Evolutionary conservation across 495 filamentous ascomycete genomes (phyloP).

Genomic region (Sabuloglossum arenarium): DNA sequence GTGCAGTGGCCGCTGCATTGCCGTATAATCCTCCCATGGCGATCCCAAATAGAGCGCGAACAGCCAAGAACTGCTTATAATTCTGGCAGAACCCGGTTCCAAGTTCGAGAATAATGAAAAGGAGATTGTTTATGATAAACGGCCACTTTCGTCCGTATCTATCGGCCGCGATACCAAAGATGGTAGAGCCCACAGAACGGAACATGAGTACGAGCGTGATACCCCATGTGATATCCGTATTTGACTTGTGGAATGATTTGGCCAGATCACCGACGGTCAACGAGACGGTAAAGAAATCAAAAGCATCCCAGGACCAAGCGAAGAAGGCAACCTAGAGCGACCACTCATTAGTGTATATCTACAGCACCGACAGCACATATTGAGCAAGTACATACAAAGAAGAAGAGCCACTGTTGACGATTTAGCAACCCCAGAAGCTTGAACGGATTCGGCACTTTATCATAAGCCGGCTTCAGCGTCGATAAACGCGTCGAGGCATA

Average conservation of each 20-base stretch:
- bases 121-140: slow-evolving; percentile 60
- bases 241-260: slow-evolving; percentile 38
- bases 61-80: slow-evolving; percentile 59
- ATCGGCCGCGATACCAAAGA: slow-evolving; percentile 65
- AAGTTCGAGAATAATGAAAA: slow-evolving; percentile 65
- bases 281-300: slow-evolving; percentile 83
- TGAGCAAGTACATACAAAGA: slow-evolving; percentile 28
- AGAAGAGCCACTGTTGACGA: slow-evolving; percentile 68
- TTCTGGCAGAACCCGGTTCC: slow-evolving; percentile 62
- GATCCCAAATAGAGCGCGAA: slow-evolving; percentile 68
- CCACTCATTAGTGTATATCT: neutral
- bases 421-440: slow-evolving; percentile 46
- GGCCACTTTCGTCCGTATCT: slow-evolving; percentile 79
- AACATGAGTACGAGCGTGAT: slow-evolving; percentile 77
- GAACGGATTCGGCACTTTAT: slow-evolving; percentile 62
- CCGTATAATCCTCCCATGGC: slow-evolving; percentile 83
- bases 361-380: slow-evolving; percentile 12
- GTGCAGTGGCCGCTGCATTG: slow-evolving; percentile 66
- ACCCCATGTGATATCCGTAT: slow-evolving; percentile 72
- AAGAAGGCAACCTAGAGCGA: slow-evolving; percentile 32
- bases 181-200: slow-evolving; percentile 45
- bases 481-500: slow-evolving; percentile 55
- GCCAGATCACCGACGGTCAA: slow-evolving; percentile 51
- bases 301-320: slow-evolving; percentile 68
- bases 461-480: slow-evolving; percentile 55